These are phyloP conservation scores for Pseudozyma hubeiensis DNA, from an alignment of 1,284 basidiomycete species.

Conservation along the genomic window DNA sequence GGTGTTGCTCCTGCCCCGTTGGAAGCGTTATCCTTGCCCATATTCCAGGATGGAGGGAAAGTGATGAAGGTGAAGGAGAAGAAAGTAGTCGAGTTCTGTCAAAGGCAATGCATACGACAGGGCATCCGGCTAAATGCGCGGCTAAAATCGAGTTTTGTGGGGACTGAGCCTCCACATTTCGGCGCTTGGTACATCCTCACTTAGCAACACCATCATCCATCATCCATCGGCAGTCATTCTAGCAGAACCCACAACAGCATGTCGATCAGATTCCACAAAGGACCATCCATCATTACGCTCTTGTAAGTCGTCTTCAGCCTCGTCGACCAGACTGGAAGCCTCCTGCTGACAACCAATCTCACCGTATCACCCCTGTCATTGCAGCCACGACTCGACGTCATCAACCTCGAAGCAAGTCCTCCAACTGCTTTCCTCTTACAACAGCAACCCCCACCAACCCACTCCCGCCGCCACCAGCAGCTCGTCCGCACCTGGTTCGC, in stretches of 20 bases:
- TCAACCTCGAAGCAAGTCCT: constrained; percentile 37
- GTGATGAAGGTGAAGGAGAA: not conserved
- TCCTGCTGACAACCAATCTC: not conserved
- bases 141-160: not conserved
- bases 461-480: not conserved
- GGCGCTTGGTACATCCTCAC: not conserved
- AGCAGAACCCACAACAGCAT: constrained; percentile 5
- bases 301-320: constrained; percentile 25
- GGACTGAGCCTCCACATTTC: constrained; percentile 5
- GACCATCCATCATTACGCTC: constrained; percentile 42
- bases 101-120: not conserved
- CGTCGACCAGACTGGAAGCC: not conserved
- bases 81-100: not conserved
- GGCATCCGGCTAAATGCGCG: not conserved
- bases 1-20: not conserved
- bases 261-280: constrained; percentile 44
- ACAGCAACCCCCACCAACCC: constrained; percentile 7
- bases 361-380: not conserved
- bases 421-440: constrained; percentile 24
- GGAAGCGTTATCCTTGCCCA: too few species aligned
- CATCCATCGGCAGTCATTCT: too few species aligned
- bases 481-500: not conserved
- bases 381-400: constrained; percentile 27
- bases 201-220: constrained; percentile 1
- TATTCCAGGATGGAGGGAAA: too few species aligned